Evolutionary conservation across 208 protist genomes (phyloP).

Genomic region (Kentomonas sorsogonicus): DNA sequence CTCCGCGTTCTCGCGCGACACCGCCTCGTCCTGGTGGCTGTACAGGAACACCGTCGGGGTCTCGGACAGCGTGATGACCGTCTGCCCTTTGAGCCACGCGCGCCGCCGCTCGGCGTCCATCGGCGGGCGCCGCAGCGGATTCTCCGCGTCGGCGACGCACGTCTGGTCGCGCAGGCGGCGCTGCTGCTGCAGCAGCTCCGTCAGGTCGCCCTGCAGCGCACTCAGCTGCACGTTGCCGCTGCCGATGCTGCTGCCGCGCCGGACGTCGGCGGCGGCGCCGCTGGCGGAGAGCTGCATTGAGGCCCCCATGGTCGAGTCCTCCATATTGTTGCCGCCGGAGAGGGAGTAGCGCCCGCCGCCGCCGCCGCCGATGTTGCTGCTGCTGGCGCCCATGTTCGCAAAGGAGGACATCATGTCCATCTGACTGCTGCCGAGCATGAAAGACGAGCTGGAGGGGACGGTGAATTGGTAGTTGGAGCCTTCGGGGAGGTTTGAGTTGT

Average conservation of each 20-base stretch:
- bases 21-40: constrained; percentile 78
- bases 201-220: constrained; percentile 3
- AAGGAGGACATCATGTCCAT: constrained; percentile 50
- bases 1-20: constrained; percentile 54
- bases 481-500: too few relatives aligned
- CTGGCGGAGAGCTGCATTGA: constrained; percentile 20
- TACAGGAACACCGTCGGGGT: constrained; percentile 87
- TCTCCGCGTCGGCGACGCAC: constrained; percentile 9
- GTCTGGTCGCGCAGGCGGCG: constrained; percentile 31
- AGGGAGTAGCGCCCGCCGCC: constrained; percentile 12
- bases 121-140: not conserved
- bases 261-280: constrained; percentile 3
- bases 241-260: constrained; percentile 7
- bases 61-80: constrained; percentile 65
- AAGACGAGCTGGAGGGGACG: not conserved
- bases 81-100: constrained; percentile 50
- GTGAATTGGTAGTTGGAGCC: too few relatives aligned
- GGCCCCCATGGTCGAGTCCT: constrained; percentile 18
- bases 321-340: constrained; percentile 16
- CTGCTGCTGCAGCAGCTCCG: constrained; percentile 12
- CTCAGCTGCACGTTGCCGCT: constrained; percentile 4
- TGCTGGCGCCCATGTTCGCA: constrained; percentile 22
- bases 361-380: constrained; percentile 16
- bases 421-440: constrained; percentile 16
- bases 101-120: constrained; percentile 41